These are phyloP conservation scores for Ustilago nuda DNA, from an alignment of 1,284 basidiomycete species.

Conservation along the genomic window DNA sequence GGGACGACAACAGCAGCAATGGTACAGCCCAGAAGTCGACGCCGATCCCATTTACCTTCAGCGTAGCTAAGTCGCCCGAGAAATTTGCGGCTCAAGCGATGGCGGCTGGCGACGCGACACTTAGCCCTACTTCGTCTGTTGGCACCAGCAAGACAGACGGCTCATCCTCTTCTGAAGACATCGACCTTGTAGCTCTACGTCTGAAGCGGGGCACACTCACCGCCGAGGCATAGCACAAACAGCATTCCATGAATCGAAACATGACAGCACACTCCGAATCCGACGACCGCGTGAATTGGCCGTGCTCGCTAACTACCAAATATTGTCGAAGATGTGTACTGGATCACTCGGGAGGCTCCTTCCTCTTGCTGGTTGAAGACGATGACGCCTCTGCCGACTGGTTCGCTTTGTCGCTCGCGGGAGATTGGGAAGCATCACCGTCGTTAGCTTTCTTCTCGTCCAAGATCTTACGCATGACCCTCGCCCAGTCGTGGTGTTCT, in stretches of 20 bases:
- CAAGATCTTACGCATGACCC: neutral
- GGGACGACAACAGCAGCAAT: conserved; percentile 5
- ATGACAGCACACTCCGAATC: neutral
- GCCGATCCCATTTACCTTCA: conserved; percentile 26
- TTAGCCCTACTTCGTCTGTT: conserved; percentile 19
- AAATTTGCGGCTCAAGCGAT: conserved; percentile 1
- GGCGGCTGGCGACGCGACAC: neutral
- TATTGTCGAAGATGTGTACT: neutral
- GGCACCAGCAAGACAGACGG: conserved; percentile 20
- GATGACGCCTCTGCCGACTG: neutral
- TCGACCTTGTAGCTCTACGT: conserved; percentile 33
- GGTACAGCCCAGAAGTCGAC: neutral
- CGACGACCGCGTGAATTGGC: neutral
- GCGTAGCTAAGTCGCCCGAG: conserved; percentile 17
- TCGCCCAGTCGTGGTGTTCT: neutral
- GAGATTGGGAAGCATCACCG: neutral
- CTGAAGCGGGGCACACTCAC: conserved; percentile 5
- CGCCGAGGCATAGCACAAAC: conserved; percentile 3
- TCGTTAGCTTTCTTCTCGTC: neutral
- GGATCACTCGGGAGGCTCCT: neutral
- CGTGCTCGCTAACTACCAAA: neutral
- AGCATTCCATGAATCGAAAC: neutral
- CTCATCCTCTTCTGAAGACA: conserved; percentile 31
- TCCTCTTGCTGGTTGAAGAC: conserved; percentile 1
- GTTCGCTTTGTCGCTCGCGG: neutral